These are phyloP conservation scores for Boletellus emodensis DNA, from an alignment of 768 basidiomycete genomes.

Conservation along the genomic window DNA sequence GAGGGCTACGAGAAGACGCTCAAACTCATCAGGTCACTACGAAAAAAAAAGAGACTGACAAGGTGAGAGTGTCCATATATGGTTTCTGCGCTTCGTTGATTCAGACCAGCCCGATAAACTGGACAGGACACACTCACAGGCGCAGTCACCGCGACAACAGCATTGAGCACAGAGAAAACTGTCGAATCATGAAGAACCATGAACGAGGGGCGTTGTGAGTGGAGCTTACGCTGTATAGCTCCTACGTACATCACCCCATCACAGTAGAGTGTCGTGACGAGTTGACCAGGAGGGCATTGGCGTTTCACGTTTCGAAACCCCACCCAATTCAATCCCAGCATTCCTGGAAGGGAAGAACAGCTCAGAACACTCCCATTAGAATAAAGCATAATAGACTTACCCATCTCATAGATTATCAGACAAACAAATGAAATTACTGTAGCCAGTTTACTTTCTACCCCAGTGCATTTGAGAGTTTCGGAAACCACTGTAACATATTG, in stretches of 20 bases:
- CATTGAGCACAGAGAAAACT: slow-evolving; percentile 19
- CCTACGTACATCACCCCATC: slow-evolving; percentile 19
- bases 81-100: slow-evolving; percentile 1
- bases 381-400: neutral
- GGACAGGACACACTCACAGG: slow-evolving; percentile 1
- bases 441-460: neutral
- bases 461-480: slow-evolving; percentile 6
- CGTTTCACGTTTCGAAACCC: slow-evolving; percentile 15
- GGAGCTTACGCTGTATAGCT: slow-evolving; percentile 12
- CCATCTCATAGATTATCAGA: slow-evolving; percentile 16
- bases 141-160: slow-evolving; percentile 7
- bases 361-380: neutral
- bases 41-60: slow-evolving; percentile 3
- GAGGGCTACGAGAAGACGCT: slow-evolving; percentile 6
- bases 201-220: neutral
- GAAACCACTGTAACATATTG: too few species aligned
- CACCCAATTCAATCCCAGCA: slow-evolving; percentile 14
- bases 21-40: too few species aligned
- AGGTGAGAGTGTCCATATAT: slow-evolving; percentile 17
- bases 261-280: slow-evolving; percentile 13
- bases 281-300: slow-evolving; percentile 3
- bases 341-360: slow-evolving; percentile 4
- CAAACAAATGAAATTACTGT: slow-evolving; percentile 8
- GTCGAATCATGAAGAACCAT: neutral
- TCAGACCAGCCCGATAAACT: neutral